Evolutionary conservation across 306 rosid species (phyloP).

Genomic region (Sicyos baderoa): DNA sequence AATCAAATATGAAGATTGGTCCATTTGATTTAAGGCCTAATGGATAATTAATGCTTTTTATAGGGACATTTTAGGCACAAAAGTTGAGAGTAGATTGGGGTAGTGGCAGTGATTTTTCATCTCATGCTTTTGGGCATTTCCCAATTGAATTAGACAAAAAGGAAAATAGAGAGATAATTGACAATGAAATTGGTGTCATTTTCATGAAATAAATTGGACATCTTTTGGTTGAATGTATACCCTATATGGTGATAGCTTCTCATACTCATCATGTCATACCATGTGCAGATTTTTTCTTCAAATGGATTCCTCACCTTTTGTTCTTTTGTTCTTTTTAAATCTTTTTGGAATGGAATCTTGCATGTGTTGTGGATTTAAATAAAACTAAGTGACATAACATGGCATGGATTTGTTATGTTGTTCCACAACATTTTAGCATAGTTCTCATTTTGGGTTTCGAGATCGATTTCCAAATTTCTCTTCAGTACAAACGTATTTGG

Average conservation of each 20-base stretch:
- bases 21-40: neutral
- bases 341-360: constrained; percentile 23
- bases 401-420: constrained; percentile 72
- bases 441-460: constrained; percentile 15
- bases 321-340: neutral
- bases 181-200: constrained; percentile 9
- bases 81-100: neutral
- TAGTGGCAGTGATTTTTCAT: neutral
- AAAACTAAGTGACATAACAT: constrained; percentile 50
- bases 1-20: neutral
- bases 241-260: constrained; percentile 9
- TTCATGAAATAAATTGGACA: constrained; percentile 8
- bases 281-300: constrained; percentile 5
- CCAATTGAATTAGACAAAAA: neutral
- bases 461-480: neutral
- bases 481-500: neutral
- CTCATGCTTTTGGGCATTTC: constrained; percentile 2
- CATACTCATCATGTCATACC: constrained; percentile 6
- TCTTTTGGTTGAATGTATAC: neutral
- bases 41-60: neutral
- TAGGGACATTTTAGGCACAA: neutral
- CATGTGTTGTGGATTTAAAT: constrained; percentile 66
- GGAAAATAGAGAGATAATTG: neutral
- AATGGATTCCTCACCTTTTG: constrained; percentile 10
- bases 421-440: constrained; percentile 35